A percentile compares a stretch with the other conserved stretches of the same genome.
These are phyloP conservation scores for Paraphoma sp. DNA, from an alignment of 2,329 filamentous ascomycete genomes.

Conservation along the genomic window DNA sequence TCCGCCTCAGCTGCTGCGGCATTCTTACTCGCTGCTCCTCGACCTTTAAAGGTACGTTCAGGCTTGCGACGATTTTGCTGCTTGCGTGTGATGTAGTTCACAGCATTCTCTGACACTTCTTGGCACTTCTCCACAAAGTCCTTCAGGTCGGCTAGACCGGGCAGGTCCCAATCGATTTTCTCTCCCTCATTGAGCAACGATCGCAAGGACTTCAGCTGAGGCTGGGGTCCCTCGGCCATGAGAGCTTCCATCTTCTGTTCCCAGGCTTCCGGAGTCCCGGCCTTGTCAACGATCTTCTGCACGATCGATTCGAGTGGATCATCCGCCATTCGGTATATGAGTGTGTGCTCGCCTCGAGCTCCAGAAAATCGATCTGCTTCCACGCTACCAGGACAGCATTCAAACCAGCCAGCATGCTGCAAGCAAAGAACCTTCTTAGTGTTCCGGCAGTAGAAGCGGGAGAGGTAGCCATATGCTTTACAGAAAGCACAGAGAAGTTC, in stretches of 20 bases:
- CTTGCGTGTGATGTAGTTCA: slow-evolving; percentile 94
- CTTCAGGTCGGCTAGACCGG: slow-evolving; percentile 80
- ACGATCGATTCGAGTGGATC: slow-evolving; percentile 71
- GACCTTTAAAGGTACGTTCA: slow-evolving; percentile 82
- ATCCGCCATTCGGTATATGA: slow-evolving; percentile 79
- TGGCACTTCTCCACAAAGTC: slow-evolving; percentile 95
- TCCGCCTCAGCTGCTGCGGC: slow-evolving; percentile 76
- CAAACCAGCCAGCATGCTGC: slow-evolving; percentile 77
- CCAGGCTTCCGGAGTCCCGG: slow-evolving; percentile 85
- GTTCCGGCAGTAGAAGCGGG: slow-evolving; percentile 83
- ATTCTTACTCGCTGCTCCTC: slow-evolving; percentile 65
- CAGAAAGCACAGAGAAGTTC: slow-evolving; percentile 92
- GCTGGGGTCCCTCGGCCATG: slow-evolving; percentile 82
- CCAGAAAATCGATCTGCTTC: slow-evolving; percentile 71
- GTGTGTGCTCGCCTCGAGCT: slow-evolving; percentile 65
- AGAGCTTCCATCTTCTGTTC: slow-evolving; percentile 86
- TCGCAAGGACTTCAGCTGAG: slow-evolving; percentile 84
- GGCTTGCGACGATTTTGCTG: slow-evolving; percentile 97
- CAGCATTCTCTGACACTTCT: slow-evolving; percentile 97
- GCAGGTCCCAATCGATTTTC: slow-evolving; percentile 89
- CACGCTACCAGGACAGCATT: slow-evolving; percentile 74
- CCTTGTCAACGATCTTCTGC: slow-evolving; percentile 84
- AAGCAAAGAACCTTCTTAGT: slow-evolving; percentile 84
- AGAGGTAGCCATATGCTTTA: slow-evolving; percentile 90
- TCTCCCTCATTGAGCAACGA: slow-evolving; percentile 90